A percentile compares a stretch with the other conserved stretches of the same genome.
Conservation (phyloP, 257 asterid genomes). For the Solanum virginianum region DNA sequence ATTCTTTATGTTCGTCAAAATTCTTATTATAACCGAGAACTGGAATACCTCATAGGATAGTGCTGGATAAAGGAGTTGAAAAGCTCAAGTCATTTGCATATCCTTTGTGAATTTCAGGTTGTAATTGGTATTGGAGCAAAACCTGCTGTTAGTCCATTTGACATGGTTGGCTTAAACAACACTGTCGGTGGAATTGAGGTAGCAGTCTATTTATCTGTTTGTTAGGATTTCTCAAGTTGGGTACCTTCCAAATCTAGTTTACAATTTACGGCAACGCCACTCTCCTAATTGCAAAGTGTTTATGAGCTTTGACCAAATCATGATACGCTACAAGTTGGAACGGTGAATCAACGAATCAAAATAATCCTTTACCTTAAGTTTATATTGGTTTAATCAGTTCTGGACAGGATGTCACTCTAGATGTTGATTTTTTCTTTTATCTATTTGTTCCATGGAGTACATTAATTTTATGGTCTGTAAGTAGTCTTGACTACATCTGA, state of each 20-base stretch:
- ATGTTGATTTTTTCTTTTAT: background rate
- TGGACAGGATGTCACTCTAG: background rate
- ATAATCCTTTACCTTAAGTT: background rate
- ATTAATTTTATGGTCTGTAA: background rate
- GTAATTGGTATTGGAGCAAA: conserved; percentile 91
- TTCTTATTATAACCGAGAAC: background rate
- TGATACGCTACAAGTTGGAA: background rate
- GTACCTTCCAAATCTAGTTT: background rate
- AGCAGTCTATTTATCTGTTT: background rate
- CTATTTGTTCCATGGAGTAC: background rate
- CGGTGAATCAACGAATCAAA: background rate
- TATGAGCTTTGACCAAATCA: background rate
- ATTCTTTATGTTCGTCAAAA: background rate
- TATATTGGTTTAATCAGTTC: background rate
- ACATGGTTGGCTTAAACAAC: conserved; percentile 53
- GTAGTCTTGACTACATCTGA: background rate
- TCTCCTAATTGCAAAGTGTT: background rate
- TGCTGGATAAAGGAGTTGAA: background rate
- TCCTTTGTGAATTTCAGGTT: conserved; percentile 35
- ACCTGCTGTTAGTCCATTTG: conserved; percentile 78
- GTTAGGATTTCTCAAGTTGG: background rate
- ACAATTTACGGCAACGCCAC: background rate
- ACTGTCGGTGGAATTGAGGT: conserved; percentile 92
- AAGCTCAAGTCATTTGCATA: background rate
- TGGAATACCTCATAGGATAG: background rate